Evolutionary conservation across 495 filamentous ascomycete genomes (phyloP).

Genomic region (Aspergillus kassunensis): DNA sequence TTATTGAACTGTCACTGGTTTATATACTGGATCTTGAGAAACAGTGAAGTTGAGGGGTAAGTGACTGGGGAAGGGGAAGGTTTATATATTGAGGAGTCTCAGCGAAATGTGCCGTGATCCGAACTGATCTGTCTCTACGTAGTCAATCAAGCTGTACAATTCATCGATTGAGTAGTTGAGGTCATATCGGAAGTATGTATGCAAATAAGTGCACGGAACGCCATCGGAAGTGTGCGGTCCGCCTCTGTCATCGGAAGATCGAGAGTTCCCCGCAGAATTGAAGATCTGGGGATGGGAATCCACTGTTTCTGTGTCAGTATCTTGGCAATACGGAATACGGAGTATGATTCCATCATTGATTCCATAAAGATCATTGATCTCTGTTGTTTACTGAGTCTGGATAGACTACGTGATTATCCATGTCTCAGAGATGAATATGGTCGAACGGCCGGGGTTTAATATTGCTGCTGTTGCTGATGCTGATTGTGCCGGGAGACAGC

Average conservation of each 20-base stretch:
- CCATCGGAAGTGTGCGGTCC: conserved; percentile 9
- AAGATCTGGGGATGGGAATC: conserved; percentile 3
- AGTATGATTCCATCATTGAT: too few relatives aligned
- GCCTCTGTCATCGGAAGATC: conserved; percentile 1
- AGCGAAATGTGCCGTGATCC: neutral
- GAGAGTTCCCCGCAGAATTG: neutral
- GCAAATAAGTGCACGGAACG: neutral
- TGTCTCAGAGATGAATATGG: too few relatives aligned
- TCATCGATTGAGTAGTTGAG: too few relatives aligned
- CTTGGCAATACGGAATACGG: neutral
- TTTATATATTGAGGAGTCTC: neutral
- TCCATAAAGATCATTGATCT: too few relatives aligned
- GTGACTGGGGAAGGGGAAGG: neutral
- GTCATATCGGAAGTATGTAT: neutral
- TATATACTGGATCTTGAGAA: neutral
- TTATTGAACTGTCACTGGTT: too few relatives aligned
- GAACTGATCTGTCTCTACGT: neutral
- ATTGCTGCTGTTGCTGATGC: too few relatives aligned
- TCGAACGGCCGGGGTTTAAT: too few relatives aligned
- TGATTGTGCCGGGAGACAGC: too few relatives aligned
- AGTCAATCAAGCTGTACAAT: too few relatives aligned
- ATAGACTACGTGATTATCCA: too few relatives aligned
- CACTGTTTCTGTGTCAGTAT: neutral
- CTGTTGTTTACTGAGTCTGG: too few relatives aligned
- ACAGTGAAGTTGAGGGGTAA: neutral